A percentile compares a stretch with the other conserved stretches of the same genome.
These are phyloP conservation scores for Rhizopogon sp. DNA, from an alignment of 768 basidiomycete species.

Conservation along the genomic window DNA sequence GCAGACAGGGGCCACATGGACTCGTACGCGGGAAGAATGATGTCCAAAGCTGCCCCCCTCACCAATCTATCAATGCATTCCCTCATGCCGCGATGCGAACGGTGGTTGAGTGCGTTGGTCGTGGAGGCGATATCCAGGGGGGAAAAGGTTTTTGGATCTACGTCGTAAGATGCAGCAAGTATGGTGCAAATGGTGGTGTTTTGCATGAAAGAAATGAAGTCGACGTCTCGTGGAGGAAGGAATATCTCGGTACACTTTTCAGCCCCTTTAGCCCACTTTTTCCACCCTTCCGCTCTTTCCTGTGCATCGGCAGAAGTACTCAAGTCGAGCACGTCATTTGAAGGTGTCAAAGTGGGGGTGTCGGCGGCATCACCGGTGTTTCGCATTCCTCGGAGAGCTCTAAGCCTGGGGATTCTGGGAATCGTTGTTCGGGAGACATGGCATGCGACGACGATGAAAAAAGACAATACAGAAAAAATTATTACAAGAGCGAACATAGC, in stretches of 20 bases:
- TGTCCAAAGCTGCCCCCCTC: constrained; percentile 38
- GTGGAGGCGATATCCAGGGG: constrained; percentile 31
- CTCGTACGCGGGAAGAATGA: constrained; percentile 57
- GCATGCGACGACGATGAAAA: not conserved
- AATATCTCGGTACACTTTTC: constrained; percentile 5
- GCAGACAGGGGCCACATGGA: constrained; percentile 60
- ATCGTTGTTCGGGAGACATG: not conserved
- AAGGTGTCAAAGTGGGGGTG: too few species aligned
- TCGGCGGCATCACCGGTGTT: too few species aligned
- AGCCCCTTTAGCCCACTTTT: not conserved
- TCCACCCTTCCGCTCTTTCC: too few species aligned
- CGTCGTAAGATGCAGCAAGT: constrained; percentile 34
- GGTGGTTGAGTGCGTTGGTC: constrained; percentile 29
- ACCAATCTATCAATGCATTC: constrained; percentile 30
- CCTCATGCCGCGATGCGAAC: constrained; percentile 22
- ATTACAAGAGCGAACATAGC: not conserved
- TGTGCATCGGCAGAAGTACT: not conserved
- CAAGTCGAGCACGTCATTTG: not conserved
- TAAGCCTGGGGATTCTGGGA: too few species aligned
- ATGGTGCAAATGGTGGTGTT: constrained; percentile 38
- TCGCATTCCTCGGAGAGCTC: too few species aligned
- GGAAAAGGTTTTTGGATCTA: constrained; percentile 19
- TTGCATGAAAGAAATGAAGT: constrained; percentile 39
- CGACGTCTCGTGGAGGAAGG: constrained; percentile 4
- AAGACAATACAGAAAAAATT: not conserved